Conservation (phyloP, 2,329 filamentous ascomycete genomes). For the Tolypocladium ophioglossoides region DNA sequence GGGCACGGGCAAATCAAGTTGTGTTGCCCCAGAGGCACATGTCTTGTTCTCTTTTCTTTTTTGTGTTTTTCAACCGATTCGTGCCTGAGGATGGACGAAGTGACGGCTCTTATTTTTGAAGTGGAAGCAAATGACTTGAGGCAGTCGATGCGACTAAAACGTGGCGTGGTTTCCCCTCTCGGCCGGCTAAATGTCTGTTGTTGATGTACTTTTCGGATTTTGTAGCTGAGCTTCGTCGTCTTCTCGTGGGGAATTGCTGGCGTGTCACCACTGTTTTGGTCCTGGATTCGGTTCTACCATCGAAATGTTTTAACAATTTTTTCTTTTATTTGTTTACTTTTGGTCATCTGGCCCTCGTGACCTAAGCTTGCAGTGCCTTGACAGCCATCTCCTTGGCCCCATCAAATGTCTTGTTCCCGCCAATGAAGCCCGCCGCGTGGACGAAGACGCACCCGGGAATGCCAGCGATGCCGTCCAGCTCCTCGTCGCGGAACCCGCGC, state of each 20-base stretch:
- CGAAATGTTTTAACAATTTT: not conserved
- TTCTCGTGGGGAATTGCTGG: not conserved
- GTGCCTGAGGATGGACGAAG: not conserved
- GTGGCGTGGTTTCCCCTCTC: not conserved
- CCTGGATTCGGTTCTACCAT: not conserved
- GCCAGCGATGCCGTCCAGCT: slow-evolving; percentile 63
- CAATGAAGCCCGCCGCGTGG: slow-evolving; percentile 91
- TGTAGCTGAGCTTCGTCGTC: not conserved
- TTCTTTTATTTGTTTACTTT: not conserved
- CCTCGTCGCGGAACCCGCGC: slow-evolving; percentile 81
- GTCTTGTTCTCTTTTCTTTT: not conserved
- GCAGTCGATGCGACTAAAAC: not conserved
- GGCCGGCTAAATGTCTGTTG: not conserved
- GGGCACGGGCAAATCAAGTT: slow-evolving; percentile 1
- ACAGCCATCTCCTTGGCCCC: slow-evolving; percentile 78
- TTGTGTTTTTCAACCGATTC: not conserved
- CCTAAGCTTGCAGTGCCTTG: slow-evolving; percentile 50
- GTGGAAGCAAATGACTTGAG: not conserved
- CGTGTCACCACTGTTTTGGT: not conserved
- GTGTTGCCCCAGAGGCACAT: not conserved
- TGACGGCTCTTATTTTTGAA: not conserved
- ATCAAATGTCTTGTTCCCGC: slow-evolving; percentile 85
- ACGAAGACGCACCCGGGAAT: slow-evolving; percentile 78
- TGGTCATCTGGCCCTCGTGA: not conserved
- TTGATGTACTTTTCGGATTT: not conserved